phyloP scores from a whole-genome alignment of 345 rosid species.

The Theobroma cacao region DNA sequence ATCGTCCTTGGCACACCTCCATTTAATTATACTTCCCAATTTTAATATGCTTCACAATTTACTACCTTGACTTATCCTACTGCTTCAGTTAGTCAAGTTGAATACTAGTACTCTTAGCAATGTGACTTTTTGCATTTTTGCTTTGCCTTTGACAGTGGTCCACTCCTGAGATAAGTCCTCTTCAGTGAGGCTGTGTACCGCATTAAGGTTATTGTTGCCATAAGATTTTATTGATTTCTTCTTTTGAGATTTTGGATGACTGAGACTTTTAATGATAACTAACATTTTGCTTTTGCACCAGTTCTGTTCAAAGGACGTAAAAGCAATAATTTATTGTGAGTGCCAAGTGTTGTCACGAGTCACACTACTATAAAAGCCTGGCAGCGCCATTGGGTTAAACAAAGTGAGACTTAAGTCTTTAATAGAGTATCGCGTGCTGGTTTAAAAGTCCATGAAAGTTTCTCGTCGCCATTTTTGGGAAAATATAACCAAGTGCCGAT shows the following conservation, averaged over 20 bases:
- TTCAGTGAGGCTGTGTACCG: constrained; percentile 15
- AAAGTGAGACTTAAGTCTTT: constrained; percentile 24
- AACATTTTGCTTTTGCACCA: constrained; percentile 8
- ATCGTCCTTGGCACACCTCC: background rate
- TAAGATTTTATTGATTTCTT: constrained; percentile 7
- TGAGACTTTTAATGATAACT: background rate
- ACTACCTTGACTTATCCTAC: constrained; percentile 6
- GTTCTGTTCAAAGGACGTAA: constrained; percentile 12
- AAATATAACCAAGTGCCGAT: background rate
- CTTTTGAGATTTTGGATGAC: background rate
- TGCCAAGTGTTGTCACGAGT: constrained; percentile 29
- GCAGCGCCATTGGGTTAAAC: constrained; percentile 27
- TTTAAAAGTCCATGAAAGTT: background rate
- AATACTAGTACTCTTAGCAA: background rate
- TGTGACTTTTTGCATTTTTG: background rate
- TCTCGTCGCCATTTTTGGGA: background rate
- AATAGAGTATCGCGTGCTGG: background rate
- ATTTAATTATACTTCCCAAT: background rate
- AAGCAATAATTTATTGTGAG: constrained; percentile 23
- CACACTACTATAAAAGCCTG: constrained; percentile 8
- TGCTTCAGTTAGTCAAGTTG: constrained; percentile 8
- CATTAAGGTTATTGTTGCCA: constrained; percentile 10
- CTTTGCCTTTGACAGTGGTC: background rate
- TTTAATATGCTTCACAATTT: background rate
- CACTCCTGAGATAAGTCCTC: constrained; percentile 10